Percentiles rank a stretch among this genome's conserved stretches.
phyloP scores from a whole-genome alignment of 805 yeast genomes.

The Phaffomyces antillensis region DNA sequence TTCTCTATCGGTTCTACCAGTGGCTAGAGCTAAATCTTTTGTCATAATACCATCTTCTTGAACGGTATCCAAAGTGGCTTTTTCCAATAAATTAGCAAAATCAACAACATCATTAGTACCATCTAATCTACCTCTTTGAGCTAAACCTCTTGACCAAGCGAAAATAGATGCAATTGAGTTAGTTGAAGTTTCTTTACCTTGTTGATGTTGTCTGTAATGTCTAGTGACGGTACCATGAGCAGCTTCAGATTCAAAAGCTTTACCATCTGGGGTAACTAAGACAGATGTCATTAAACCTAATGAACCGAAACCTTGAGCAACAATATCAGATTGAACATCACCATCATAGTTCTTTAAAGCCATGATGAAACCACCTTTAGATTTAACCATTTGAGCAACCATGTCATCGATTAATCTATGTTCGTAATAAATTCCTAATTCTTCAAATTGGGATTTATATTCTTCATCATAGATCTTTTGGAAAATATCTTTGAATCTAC shows the following conservation, averaged over 20 bases:
- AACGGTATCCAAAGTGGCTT: constrained; percentile 66
- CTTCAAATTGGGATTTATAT: constrained; percentile 53
- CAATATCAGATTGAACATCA: constrained; percentile 80
- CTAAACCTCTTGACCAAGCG: constrained; percentile 82
- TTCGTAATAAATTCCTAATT: constrained; percentile 60
- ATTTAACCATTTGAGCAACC: constrained; percentile 86
- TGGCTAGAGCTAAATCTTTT: constrained; percentile 71
- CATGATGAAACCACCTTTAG: constrained; percentile 75
- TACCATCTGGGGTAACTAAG: constrained; percentile 77
- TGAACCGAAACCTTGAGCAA: constrained; percentile 84
- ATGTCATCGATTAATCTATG: constrained; percentile 81
- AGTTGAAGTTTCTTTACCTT: constrained; percentile 77
- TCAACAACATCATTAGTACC: constrained; percentile 61
- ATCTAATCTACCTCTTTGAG: constrained; percentile 76
- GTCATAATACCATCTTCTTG: constrained; percentile 74
- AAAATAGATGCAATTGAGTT: constrained; percentile 81
- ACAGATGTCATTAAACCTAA: constrained; percentile 81
- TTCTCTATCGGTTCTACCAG: constrained; percentile 53
- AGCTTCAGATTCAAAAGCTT: constrained; percentile 80
- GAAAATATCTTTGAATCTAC: constrained; percentile 76
- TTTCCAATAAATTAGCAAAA: constrained; percentile 60
- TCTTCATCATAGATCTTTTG: constrained; percentile 53
- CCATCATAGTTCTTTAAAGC: constrained; percentile 84
- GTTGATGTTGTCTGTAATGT: constrained; percentile 76
- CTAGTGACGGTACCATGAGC: constrained; percentile 88